Evolutionary conservation across 305 asterid species (phyloP), one percentile per base, ranked within the genome.

Genomic region (Salvia sclarea): DNA sequence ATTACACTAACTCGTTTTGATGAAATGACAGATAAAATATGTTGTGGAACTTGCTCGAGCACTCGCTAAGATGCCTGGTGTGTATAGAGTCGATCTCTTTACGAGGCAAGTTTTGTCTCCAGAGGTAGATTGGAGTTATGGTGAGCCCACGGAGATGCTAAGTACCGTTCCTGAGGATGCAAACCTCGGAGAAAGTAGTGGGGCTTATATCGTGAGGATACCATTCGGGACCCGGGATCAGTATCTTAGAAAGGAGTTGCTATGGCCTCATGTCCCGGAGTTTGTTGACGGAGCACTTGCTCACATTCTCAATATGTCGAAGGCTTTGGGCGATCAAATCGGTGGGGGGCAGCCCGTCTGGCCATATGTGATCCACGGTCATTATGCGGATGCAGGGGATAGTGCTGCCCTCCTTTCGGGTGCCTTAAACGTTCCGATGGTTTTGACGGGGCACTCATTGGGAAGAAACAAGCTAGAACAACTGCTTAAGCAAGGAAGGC

Each of bases 21-120:
- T 52, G 18, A 73, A 69, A 73, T 76, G 48, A 40, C 81, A 92
- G 98, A 84, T 88, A 24, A 93, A 85, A 72, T 93, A 93, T 50
- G 96, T 88, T 6, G 98, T 93, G 33, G 98, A 93, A 79, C 86
- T 93, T 54, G 95, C 98, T 24, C 83, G 88, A 57, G 96, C 97
- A 14, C 90, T 93, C 0, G 97, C 97, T 13, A 47, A 48, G 75
- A 92, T 92, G 98, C 88, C 80, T 37, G 88, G 86, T 25, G 83
- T 84, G 17, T 73, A 77, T 62, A 80, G 90, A 61, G 93, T 86
- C 3, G 93, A 86, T 81, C 87, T 86, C 40, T 78, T 86, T 31
- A 86, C 93, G 3, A 56, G 90, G 64, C 93, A 86, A 77, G 77
- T 86, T 28, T 69, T 85, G 59, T 81, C 84, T 61, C 72, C 83